phyloP scores from a whole-genome alignment of 306 rosid species.

The Rosa rugosa region DNA sequence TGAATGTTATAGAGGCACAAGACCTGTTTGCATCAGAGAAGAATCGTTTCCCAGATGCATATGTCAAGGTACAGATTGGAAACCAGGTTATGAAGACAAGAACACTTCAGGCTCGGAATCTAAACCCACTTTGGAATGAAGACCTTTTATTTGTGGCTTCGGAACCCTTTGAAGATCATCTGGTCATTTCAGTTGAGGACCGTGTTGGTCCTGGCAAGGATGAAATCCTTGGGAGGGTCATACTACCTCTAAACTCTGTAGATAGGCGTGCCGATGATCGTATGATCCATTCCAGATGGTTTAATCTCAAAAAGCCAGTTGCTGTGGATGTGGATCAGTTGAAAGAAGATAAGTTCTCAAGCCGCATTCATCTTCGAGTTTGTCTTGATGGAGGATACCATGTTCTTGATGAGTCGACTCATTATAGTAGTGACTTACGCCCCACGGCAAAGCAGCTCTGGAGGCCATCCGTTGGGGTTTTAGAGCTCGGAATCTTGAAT shows the following conservation, averaged over 20 bases:
- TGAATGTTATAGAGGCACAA: conserved; percentile 53
- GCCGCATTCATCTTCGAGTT: conserved; percentile 49
- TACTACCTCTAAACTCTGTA: conserved; percentile 28
- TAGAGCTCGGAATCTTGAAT: conserved; percentile 51
- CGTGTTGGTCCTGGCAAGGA: conserved; percentile 47
- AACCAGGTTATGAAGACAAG: conserved; percentile 49
- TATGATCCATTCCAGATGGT: conserved; percentile 45
- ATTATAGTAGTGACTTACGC: conserved; percentile 53
- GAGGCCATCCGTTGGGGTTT: conserved; percentile 47
- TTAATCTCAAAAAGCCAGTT: conserved; percentile 44
- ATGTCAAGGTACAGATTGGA: conserved; percentile 47
- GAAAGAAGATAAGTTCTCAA: conserved; percentile 46
- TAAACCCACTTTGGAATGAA: conserved; percentile 45
- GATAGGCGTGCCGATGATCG: conserved; percentile 43
- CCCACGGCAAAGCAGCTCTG: conserved; percentile 52
- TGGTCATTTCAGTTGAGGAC: conserved; percentile 46
- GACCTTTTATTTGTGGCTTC: conserved; percentile 48
- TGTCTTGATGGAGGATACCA: conserved; percentile 63
- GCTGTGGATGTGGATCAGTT: conserved; percentile 42
- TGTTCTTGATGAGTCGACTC: conserved; percentile 60
- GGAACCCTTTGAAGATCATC: conserved; percentile 52
- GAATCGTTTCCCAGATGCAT: conserved; percentile 43
- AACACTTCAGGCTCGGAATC: conserved; percentile 40
- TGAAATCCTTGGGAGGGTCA: conserved; percentile 44
- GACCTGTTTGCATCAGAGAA: conserved; percentile 44